Evolutionary conservation across 768 basidiomycete genomes (phyloP).

Genomic region (Tricholoma sp.): DNA sequence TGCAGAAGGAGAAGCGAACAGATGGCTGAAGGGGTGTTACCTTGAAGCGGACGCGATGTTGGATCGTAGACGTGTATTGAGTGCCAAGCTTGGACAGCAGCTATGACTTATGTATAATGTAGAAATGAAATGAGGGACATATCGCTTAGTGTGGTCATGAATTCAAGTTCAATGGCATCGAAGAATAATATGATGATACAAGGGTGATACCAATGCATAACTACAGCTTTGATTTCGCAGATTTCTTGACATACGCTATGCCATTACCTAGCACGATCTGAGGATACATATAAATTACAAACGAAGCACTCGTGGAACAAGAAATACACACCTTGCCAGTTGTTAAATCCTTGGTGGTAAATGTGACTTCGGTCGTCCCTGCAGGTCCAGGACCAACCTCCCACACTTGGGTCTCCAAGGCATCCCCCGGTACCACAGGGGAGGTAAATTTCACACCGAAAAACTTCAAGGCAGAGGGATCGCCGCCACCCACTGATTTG

Average conservation of each 20-base stretch:
- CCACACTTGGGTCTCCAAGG: slow-evolving; percentile 75
- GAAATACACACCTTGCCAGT: slow-evolving; percentile 47
- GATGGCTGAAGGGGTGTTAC: slow-evolving; percentile 93
- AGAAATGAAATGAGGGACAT: neutral
- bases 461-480: slow-evolving; percentile 57
- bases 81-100: slow-evolving; percentile 21
- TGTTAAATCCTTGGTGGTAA: slow-evolving; percentile 55
- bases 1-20: slow-evolving; percentile 45
- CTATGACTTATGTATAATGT: neutral
- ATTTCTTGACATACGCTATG: slow-evolving; percentile 57
- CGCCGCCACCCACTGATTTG: slow-evolving; percentile 52
- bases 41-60: slow-evolving; percentile 62
- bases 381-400: slow-evolving; percentile 64
- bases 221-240: slow-evolving; percentile 22
- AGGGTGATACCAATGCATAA: neutral
- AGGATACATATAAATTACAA: neutral
- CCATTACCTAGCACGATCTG: slow-evolving; percentile 56
- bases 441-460: slow-evolving; percentile 77
- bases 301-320: neutral
- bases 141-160: no score
- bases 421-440: slow-evolving; percentile 81
- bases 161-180: neutral
- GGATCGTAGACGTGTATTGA: slow-evolving; percentile 54
- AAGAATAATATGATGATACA: neutral
- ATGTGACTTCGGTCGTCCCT: slow-evolving; percentile 56